phyloP scores from a whole-genome alignment of 371 early-diverging fungal species.

The Syncephalastrum monosporum region DNA sequence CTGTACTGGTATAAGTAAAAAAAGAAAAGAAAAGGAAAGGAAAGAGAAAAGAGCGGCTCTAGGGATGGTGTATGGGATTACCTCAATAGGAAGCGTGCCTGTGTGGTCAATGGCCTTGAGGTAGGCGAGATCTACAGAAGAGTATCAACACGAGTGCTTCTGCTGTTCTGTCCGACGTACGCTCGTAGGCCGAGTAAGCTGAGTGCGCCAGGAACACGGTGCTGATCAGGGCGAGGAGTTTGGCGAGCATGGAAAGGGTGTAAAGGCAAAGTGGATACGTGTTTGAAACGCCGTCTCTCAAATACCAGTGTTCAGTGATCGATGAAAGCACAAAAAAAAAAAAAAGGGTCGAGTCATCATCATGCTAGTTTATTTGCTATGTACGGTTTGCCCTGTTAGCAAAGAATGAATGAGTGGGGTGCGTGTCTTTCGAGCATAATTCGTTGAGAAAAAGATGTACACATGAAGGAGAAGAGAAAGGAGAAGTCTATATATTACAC shows the following conservation, averaged over 20 bases:
- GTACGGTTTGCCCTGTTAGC: too few species aligned
- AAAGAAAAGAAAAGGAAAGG: too few species aligned
- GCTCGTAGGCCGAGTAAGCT: conserved; percentile 71
- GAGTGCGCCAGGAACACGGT: conserved; percentile 61
- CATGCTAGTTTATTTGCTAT: too few species aligned
- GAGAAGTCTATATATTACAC: conserved; percentile 20
- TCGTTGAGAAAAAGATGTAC: too few species aligned
- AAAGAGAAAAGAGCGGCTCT: background rate
- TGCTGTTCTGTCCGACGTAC: conserved; percentile 28
- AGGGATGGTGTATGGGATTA: conserved; percentile 17
- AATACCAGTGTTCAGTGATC: too few species aligned
- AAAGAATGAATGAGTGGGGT: too few species aligned
- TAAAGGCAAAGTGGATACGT: too few species aligned
- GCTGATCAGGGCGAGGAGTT: conserved; percentile 50
- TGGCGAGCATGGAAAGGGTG: conserved; percentile 26
- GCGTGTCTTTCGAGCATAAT: too few species aligned
- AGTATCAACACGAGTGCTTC: background rate
- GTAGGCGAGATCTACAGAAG: conserved; percentile 59
- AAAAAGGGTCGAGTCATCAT: too few species aligned
- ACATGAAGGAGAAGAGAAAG: too few species aligned
- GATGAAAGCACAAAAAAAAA: too few species aligned
- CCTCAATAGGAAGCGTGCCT: conserved; percentile 60
- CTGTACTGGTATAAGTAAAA: conserved; percentile 12
- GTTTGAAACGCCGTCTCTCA: too few species aligned
- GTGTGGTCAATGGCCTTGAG: conserved; percentile 63